Conservation (phyloP, 2,329 filamentous ascomycete species). For the Ascochyta fabae region DNA sequence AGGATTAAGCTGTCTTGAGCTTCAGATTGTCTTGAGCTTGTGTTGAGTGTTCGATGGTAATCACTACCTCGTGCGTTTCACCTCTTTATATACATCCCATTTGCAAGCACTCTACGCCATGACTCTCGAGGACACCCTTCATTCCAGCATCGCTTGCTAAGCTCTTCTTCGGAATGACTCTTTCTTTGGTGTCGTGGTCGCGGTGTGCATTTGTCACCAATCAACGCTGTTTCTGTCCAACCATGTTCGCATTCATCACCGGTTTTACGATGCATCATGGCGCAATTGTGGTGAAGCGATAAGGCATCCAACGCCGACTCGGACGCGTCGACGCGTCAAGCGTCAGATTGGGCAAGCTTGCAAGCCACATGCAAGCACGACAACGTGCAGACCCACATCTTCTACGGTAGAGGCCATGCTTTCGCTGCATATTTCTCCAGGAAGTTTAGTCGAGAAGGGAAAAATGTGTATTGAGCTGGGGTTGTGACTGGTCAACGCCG, state of each 20-base stretch:
- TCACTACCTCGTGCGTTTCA: background rate
- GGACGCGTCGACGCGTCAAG: background rate
- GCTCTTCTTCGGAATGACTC: constrained; percentile 8
- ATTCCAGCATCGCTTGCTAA: constrained; percentile 2
- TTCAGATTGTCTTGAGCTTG: background rate
- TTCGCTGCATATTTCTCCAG: constrained; percentile 1
- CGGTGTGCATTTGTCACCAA: background rate
- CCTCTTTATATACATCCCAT: background rate
- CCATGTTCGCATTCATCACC: background rate
- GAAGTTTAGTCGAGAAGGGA: background rate
- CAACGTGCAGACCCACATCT: background rate
- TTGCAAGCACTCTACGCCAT: background rate
- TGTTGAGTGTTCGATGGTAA: background rate
- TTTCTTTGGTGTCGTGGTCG: background rate
- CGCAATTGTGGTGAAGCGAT: background rate
- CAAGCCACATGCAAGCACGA: background rate
- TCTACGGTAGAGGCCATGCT: background rate
- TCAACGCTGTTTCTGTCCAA: background rate
- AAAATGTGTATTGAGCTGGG: background rate
- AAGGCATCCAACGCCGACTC: constrained; percentile 4
- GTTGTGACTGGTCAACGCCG: constrained; percentile 1
- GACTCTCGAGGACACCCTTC: background rate
- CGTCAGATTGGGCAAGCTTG: background rate
- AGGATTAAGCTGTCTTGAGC: background rate
- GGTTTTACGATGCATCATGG: background rate